Base-by-base conservation (phyloP, 2,329 filamentous ascomycete species). In the Cladosporium cucumerinum region DNA sequence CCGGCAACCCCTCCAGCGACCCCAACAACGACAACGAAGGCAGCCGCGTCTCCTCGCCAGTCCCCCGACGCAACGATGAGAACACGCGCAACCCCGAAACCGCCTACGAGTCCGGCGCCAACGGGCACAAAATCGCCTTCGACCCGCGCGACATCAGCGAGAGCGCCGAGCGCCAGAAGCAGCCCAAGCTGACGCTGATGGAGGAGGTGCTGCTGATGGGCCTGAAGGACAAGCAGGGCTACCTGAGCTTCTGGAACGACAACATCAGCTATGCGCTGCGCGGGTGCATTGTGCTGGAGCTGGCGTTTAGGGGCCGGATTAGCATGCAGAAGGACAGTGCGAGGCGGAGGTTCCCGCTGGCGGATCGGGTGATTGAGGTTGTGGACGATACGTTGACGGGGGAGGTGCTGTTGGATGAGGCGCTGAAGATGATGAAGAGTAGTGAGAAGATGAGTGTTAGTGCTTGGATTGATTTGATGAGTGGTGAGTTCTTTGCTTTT, bases 361-460 rank as follows among this genome's bases (percentile, higher is more conserved):
- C 94, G 71, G 95, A 99, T 80, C 87, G 95, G 71, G 84, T 95
- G 72, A 97, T 99, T 79, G 95, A 99, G 81, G 95, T 99, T 69
- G 88, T 98, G 75, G 95, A 99, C 79, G 94, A 97, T 76, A 94
- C 93, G 66, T 85, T 97, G 76, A 99, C 95, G 6, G 95, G 95
- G 72, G 95, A 99, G 82, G 95, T 98, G 69, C 85, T 99, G 73
- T 86, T 99, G 75, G 95, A 99, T 80, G 95, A 99, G 83, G 92
- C 95, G 66, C 83, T 99, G 75, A 99, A 99, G 84, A 96, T 99
- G 93, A 99, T 99, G 94, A 99, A 99, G 85, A 89, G 91, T 72
- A 97, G 93, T 80, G 95, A 99, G 84, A 97, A 97, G 86, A 98
- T 99, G 95, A 98, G 95, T 80, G 95, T 99, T 71, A 95, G 92